These are phyloP conservation scores for Ophiognomonia clavigignenti-juglandacearum DNA, from an alignment of 2,329 filamentous ascomycete species.

Conservation along the genomic window DNA sequence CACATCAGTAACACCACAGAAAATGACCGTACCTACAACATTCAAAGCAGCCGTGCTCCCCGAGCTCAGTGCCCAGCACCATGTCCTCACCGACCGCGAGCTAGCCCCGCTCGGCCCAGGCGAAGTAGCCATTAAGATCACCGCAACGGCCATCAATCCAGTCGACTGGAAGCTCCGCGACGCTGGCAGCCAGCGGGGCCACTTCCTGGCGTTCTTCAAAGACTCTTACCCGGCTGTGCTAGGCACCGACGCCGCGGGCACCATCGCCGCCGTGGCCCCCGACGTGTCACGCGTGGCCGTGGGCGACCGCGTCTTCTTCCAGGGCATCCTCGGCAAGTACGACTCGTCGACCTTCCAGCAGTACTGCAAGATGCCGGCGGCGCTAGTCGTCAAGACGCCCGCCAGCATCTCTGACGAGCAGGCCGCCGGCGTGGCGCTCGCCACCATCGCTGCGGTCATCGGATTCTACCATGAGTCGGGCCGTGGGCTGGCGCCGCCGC, in stretches of 20 bases:
- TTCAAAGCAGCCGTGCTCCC: slow-evolving; percentile 15
- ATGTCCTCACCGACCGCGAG: slow-evolving; percentile 4
- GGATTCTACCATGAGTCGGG: slow-evolving; percentile 20
- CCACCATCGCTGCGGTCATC: slow-evolving; percentile 19
- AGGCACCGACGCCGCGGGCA: slow-evolving; percentile 30
- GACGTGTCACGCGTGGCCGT: slow-evolving; percentile 22
- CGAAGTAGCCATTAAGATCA: slow-evolving; percentile 19
- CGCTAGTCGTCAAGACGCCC: slow-evolving; percentile 28
- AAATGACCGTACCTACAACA: slow-evolving; percentile 9
- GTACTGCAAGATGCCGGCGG: slow-evolving; percentile 29
- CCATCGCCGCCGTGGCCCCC: slow-evolving; percentile 27
- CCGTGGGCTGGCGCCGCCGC: slow-evolving; percentile 25
- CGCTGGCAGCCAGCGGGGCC: too few relatives aligned
- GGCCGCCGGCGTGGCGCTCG: slow-evolving; percentile 22
- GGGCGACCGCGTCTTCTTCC: slow-evolving; percentile 34
- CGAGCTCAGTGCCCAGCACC: slow-evolving; percentile 12
- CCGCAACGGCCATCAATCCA: slow-evolving; percentile 28
- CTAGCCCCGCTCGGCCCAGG: slow-evolving; percentile 18
- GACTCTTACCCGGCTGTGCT: slow-evolving; percentile 28
- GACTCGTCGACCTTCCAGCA: slow-evolving; percentile 31
- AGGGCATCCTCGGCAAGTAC: slow-evolving; percentile 27
- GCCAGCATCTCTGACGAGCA: slow-evolving; percentile 25
- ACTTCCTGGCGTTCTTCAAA: slow-evolving; percentile 20
- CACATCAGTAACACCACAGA: too few relatives aligned
- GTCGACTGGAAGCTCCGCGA: slow-evolving; percentile 31